Evolutionary conservation across 257 asterid genomes (phyloP).

Genomic region (Marsdenia floribunda): DNA sequence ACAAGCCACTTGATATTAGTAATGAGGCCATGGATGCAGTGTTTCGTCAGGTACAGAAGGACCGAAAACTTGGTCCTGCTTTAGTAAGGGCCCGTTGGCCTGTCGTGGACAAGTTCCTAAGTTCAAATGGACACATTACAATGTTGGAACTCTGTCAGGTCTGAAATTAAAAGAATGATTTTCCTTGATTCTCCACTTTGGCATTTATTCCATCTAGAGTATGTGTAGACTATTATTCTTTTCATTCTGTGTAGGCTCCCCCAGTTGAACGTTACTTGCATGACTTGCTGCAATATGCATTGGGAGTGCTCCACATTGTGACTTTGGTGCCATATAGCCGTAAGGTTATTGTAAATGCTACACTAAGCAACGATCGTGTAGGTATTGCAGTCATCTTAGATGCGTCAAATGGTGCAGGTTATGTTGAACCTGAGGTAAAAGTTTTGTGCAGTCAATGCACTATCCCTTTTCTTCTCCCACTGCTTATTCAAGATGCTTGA

Average conservation of each 20-base stretch:
- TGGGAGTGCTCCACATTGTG: conserved; percentile 83
- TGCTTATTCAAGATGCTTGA: not conserved
- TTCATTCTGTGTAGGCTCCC: conserved; percentile 63
- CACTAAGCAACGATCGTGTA: conserved; percentile 87
- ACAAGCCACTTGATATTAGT: conserved; percentile 92
- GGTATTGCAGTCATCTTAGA: conserved; percentile 96
- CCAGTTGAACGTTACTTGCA: conserved; percentile 96
- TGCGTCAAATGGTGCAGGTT: conserved; percentile 92
- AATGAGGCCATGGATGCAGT: conserved; percentile 89
- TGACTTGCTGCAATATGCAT: conserved; percentile 90
- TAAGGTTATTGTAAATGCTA: conserved; percentile 70
- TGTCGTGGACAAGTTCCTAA: conserved; percentile 73
- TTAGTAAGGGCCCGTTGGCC: conserved; percentile 85
- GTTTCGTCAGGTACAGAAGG: conserved; percentile 88
- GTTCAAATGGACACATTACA: conserved; percentile 76
- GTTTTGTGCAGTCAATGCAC: not conserved
- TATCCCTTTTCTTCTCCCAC: not conserved
- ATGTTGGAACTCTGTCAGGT: conserved; percentile 99
- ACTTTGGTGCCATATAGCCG: conserved; percentile 87
- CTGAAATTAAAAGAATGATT: not conserved
- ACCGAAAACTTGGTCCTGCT: conserved; percentile 86
- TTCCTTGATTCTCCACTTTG: not conserved
- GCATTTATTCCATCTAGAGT: not conserved
- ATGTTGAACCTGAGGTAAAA: conserved; percentile 92
- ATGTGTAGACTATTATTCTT: not conserved